phyloP scores from a whole-genome alignment of 441 rosid genomes.

The Mallotus repandus region DNA sequence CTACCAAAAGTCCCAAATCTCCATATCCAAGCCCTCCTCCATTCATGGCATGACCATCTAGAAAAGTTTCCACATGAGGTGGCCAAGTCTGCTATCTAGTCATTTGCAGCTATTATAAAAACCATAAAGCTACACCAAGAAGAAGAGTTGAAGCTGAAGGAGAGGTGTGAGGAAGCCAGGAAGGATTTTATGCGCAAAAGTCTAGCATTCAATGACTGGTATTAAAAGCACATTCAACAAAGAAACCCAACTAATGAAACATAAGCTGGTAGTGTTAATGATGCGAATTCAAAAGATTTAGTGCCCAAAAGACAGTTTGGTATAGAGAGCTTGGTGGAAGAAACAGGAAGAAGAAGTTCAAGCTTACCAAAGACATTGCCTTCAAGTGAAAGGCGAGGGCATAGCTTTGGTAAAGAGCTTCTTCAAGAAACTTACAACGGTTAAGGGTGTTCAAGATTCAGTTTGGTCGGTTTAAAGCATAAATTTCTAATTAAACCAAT shows the following conservation, averaged over 20 bases:
- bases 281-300: constrained; percentile 47
- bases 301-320: constrained; percentile 63
- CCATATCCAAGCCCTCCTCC: constrained; percentile 63
- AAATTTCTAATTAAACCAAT: too few species aligned
- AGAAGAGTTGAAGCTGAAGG: constrained; percentile 61
- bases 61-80: constrained; percentile 66
- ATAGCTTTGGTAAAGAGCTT: too few species aligned
- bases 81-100: constrained; percentile 56
- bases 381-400: constrained; percentile 88
- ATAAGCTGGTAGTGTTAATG: constrained; percentile 48
- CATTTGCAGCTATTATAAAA: constrained; percentile 63
- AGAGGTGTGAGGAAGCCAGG: constrained; percentile 58
- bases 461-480: too few species aligned
- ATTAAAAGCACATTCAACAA: constrained; percentile 52
- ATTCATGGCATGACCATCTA: constrained; percentile 62
- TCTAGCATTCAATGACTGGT: constrained; percentile 70
- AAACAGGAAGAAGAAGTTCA: constrained; percentile 69
- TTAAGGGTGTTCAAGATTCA: too few species aligned
- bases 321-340: constrained; percentile 70
- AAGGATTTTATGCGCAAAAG: constrained; percentile 54
- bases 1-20: constrained; percentile 68
- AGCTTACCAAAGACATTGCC: constrained; percentile 64
- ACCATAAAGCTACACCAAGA: constrained; percentile 63
- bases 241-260: constrained; percentile 50
- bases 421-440: too few species aligned